Evolutionary conservation across 257 asterid genomes (phyloP), one percentile per base, ranked within the genome.

Genomic region (Nicotiana paniculata): DNA sequence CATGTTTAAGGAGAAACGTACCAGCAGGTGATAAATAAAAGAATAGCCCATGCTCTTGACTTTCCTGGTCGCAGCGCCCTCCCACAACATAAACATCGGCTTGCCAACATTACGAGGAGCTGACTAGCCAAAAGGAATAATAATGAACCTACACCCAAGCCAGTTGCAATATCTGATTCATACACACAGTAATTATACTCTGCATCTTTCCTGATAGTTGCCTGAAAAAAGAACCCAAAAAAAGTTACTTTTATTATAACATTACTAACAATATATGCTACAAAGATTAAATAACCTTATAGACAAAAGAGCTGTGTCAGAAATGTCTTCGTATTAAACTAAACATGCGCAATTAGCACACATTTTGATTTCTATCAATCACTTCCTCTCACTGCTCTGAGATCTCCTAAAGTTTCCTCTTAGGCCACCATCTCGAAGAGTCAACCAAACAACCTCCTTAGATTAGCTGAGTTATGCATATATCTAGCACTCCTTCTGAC

Each of bases 21-120:
- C 97, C 97, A 95, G 89, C 97, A 92, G 81, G 89, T 83, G 91
- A 93, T 91, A 90, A 95, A 93, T 35, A 91, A 86, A 85, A 89
- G 70, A 30, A 92, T 85, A 1, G 98, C 93, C 91, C 96, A 90
- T 37, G 89, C 82, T 90, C 98, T 90, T 24, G 93, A 85, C 46
- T 91, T 86, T 57, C 97, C 91, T 26, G 98, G 97, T 9, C 80
- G 85, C 62, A 93, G 88, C n/a, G 96, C 90, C 86, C 87, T 87
- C 72, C 97, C 98, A 77, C 94, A 93, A 93, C 97, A 95, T 85
- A 95, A 81, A 82, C 97, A 93, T 81, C 86, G 89, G 39, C 87
- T 93, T 9, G 88, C 93, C 12, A 81, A 88, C 95, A 91, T 90
- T 81, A 93, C 86, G 81, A 93, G 85, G 54, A 88, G 84, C 69